Conservation (phyloP, 306 rosid species). For the Oxytropis ochrocephala region DNA sequence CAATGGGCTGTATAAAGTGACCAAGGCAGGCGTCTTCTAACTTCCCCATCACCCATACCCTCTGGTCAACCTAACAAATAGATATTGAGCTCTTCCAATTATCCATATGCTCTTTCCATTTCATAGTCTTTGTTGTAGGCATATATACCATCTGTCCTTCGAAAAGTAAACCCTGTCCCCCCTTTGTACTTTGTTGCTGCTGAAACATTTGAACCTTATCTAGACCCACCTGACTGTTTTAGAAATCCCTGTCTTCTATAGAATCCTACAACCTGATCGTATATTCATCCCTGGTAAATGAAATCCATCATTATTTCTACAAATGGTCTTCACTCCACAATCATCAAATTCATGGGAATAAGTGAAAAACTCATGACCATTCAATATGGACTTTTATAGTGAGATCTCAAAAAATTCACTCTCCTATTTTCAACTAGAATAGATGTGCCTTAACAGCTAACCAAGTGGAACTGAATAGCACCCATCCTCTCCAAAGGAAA, state of each 20-base stretch:
- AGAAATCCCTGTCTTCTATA: not conserved
- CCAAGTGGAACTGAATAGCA: conserved; percentile 6
- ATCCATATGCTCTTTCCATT: not conserved
- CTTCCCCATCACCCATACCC: not conserved
- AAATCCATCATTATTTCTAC: not conserved
- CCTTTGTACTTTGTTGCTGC: not conserved
- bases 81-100: not conserved
- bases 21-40: not conserved
- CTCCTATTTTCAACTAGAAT: not conserved
- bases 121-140: not conserved
- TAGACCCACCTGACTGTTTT: not conserved
- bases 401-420: not conserved
- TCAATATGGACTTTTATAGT: not conserved
- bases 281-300: not conserved
- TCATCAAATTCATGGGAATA: not conserved
- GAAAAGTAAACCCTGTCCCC: not conserved
- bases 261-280: not conserved
- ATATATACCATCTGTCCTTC: not conserved
- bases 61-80: not conserved
- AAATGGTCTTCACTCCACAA: not conserved
- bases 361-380: not conserved
- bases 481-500: not conserved
- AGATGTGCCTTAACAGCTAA: not conserved
- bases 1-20: not conserved
- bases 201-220: not conserved